Conservation (phyloP, 2,329 filamentous ascomycete species). For the Pseudocercospora fuligena region DNA sequence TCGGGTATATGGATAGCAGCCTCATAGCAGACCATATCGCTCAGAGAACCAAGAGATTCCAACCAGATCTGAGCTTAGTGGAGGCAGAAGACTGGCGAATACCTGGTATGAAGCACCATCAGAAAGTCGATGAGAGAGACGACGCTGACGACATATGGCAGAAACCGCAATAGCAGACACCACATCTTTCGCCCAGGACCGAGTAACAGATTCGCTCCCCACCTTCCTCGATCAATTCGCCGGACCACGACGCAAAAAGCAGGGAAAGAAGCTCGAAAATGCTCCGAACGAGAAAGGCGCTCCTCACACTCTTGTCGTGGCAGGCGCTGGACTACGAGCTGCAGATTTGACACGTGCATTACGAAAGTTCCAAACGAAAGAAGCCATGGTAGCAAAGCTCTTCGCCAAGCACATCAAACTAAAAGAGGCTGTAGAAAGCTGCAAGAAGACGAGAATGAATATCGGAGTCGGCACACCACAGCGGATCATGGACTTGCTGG, state of each 20-base stretch:
- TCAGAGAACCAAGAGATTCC: constrained; percentile 77
- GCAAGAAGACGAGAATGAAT: constrained; percentile 71
- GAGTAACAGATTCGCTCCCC: constrained; percentile 74
- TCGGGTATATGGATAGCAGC: constrained; percentile 80
- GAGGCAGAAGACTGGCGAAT: constrained; percentile 84
- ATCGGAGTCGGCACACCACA: constrained; percentile 91
- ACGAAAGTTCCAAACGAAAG: constrained; percentile 78
- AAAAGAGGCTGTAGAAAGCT: constrained; percentile 78
- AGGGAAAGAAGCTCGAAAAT: constrained; percentile 58
- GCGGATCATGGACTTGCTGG: constrained; percentile 78
- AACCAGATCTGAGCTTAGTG: constrained; percentile 77
- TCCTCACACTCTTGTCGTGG: constrained; percentile 84
- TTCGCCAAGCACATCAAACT: constrained; percentile 99
- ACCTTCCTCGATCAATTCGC: constrained; percentile 74
- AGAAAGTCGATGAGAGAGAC: not conserved
- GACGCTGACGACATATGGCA: constrained; percentile 42
- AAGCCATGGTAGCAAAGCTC: constrained; percentile 80
- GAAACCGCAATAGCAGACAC: constrained; percentile 79
- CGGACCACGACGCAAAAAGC: constrained; percentile 37
- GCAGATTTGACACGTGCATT: constrained; percentile 80
- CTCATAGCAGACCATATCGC: constrained; percentile 85
- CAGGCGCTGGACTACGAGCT: constrained; percentile 80
- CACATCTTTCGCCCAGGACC: constrained; percentile 69
- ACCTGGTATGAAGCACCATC: constrained; percentile 62
- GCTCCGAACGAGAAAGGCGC: constrained; percentile 67